These are phyloP conservation scores for Pichia sporocuriosa DNA, from an alignment of 805 yeast species.

Conservation along the genomic window DNA sequence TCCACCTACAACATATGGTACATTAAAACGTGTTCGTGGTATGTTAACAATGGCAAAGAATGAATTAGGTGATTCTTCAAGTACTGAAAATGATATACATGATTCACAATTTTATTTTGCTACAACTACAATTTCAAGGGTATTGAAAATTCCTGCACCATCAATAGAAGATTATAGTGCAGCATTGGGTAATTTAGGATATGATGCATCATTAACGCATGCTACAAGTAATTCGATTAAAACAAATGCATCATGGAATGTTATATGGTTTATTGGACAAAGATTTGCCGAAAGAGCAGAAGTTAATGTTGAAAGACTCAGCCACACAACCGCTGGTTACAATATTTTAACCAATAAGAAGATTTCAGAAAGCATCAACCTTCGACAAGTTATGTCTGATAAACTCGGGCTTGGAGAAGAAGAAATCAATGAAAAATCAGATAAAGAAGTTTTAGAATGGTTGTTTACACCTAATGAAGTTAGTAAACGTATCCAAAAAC, in stretches of 20 bases:
- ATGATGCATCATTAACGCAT: slow-evolving; percentile 78
- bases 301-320: slow-evolving; percentile 35
- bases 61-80: slow-evolving; percentile 41
- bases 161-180: slow-evolving; percentile 64
- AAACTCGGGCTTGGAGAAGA: slow-evolving; percentile 3
- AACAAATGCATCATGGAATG: slow-evolving; percentile 83
- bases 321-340: slow-evolving; percentile 50
- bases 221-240: slow-evolving; percentile 80
- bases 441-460: slow-evolving; percentile 25
- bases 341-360: slow-evolving; percentile 43
- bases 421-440: slow-evolving; percentile 17
- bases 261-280: slow-evolving; percentile 65
- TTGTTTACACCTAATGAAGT: slow-evolving; percentile 59
- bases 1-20: slow-evolving; percentile 53
- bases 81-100: slow-evolving; percentile 10
- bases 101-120: slow-evolving; percentile 75
- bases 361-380: slow-evolving; percentile 32
- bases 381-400: slow-evolving; percentile 9
- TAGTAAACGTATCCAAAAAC: slow-evolving; percentile 48
- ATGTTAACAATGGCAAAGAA: slow-evolving; percentile 80
- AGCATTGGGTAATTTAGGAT: slow-evolving; percentile 82
- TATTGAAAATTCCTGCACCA: slow-evolving; percentile 78
- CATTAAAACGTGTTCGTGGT: slow-evolving; percentile 80
- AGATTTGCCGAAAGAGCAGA: slow-evolving; percentile 50
- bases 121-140: slow-evolving; percentile 67